Conservation (phyloP, 169 alveolate genomes). For the Eimeria zaria region DNA sequence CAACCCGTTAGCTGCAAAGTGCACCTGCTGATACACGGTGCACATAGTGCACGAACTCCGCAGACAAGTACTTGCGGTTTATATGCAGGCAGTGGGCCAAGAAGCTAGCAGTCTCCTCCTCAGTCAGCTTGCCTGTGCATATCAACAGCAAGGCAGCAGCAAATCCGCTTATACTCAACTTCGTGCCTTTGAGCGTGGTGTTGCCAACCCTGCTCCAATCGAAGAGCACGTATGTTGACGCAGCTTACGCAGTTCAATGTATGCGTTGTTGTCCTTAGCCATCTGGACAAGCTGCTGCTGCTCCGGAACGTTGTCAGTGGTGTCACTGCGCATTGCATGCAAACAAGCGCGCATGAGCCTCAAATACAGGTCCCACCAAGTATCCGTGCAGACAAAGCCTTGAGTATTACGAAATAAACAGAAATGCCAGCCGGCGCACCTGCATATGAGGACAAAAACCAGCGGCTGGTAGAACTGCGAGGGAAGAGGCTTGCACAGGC, state of each 20-base stretch:
- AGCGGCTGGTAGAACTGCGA: conserved; percentile 89
- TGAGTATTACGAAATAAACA: background rate
- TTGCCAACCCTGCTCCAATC: background rate
- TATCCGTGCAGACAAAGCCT: background rate
- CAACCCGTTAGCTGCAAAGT: background rate
- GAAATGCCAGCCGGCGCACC: conserved; percentile 42
- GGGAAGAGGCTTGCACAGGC: conserved; percentile 88
- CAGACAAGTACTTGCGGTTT: conserved; percentile 81
- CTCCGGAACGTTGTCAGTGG: conserved; percentile 88
- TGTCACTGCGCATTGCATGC: conserved; percentile 83
- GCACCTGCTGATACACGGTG: conserved; percentile 87
- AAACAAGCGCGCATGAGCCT: background rate
- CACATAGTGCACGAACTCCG: conserved; percentile 88
- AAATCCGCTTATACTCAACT: background rate
- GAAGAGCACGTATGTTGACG: background rate
- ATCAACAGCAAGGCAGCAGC: background rate
- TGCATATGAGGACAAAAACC: conserved; percentile 89
- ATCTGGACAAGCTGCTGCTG: conserved; percentile 89
- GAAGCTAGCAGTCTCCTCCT: conserved; percentile 87
- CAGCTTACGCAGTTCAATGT: conserved; percentile 87
- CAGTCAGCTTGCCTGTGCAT: conserved; percentile 71
- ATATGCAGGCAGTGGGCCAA: conserved; percentile 86
- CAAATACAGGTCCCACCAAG: background rate
- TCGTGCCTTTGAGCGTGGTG: background rate
- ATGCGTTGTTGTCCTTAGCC: conserved; percentile 89